Evolutionary conservation across 2,329 filamentous ascomycete genomes (phyloP).

Genomic region (Verticillium nubilum): DNA sequence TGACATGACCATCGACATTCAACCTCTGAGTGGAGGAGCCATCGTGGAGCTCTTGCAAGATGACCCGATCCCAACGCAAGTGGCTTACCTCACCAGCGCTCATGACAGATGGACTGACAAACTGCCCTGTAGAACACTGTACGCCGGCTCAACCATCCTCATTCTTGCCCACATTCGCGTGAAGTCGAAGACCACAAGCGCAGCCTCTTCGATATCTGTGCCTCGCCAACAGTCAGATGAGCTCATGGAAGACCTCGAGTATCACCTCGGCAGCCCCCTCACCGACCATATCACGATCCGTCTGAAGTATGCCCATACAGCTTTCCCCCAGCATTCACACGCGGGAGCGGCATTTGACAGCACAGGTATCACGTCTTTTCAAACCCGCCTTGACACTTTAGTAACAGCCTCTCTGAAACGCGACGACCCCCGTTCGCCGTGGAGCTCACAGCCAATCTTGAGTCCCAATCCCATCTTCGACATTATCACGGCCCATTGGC

Average conservation of each 20-base stretch:
- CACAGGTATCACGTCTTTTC: slow-evolving; percentile 29
- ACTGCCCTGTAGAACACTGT: slow-evolving; percentile 28
- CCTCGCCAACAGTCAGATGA: slow-evolving; percentile 40
- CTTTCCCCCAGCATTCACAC: slow-evolving; percentile 34
- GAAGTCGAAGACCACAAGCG: slow-evolving; percentile 6
- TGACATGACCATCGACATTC: slow-evolving; percentile 39
- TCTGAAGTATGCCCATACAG: slow-evolving; percentile 51
- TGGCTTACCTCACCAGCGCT: neutral
- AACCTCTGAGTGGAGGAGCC: slow-evolving; percentile 32
- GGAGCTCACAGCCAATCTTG: slow-evolving; percentile 39
- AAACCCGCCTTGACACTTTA: slow-evolving; percentile 47
- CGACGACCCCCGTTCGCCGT: slow-evolving; percentile 41
- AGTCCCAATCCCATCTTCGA: slow-evolving; percentile 32
- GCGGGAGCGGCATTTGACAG: neutral
- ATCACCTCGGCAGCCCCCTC: slow-evolving; percentile 43
- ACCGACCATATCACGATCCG: slow-evolving; percentile 46
- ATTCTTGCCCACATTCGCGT: slow-evolving; percentile 42
- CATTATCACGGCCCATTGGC: slow-evolving; percentile 32
- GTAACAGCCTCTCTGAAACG: slow-evolving; percentile 45
- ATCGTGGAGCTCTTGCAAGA: slow-evolving; percentile 42
- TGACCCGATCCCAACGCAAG: slow-evolving; percentile 36
- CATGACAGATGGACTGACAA: neutral
- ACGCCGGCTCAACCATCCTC: slow-evolving; percentile 37
- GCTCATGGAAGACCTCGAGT: slow-evolving; percentile 54
- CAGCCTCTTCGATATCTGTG: neutral